phyloP scores from a whole-genome alignment of 306 rosid species.

The Fragaria iinumae region DNA sequence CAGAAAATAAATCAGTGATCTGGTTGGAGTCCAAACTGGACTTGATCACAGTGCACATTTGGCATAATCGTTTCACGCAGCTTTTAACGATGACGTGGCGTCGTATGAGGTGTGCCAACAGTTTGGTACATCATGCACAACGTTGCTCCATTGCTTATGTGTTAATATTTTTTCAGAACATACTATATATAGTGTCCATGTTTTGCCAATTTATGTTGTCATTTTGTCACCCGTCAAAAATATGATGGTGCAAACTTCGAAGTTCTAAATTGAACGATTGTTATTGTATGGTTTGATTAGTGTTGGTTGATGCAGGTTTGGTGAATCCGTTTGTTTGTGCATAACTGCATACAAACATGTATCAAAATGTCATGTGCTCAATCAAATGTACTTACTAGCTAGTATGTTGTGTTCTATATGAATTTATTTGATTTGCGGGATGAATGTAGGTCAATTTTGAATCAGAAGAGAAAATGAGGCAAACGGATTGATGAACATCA shows the following conservation, averaged over 20 bases:
- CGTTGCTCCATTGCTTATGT: neutral
- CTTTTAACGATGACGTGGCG: neutral
- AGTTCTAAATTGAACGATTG: neutral
- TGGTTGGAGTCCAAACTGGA: neutral
- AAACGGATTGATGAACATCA: neutral
- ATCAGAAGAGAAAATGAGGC: neutral
- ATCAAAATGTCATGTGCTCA: neutral
- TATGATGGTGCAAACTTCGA: neutral
- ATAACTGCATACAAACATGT: too few relatives aligned
- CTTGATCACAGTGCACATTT: neutral
- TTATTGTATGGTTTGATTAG: too few relatives aligned
- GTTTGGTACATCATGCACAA: slow-evolving; percentile 3
- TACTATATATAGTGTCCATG: too few relatives aligned
- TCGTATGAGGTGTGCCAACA: neutral
- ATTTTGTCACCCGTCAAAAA: neutral
- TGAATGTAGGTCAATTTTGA: neutral
- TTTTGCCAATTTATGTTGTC: neutral
- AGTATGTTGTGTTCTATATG: neutral
- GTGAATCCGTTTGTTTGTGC: neutral
- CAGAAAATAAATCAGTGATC: too few relatives aligned
- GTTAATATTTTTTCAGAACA: too few relatives aligned
- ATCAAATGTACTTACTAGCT: neutral
- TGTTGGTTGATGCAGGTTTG: neutral
- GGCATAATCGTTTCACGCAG: neutral
- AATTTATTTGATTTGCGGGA: neutral